Evolutionary conservation across 2,329 filamentous ascomycete species (phyloP).

Genomic region (Colletotrichum magnum): DNA sequence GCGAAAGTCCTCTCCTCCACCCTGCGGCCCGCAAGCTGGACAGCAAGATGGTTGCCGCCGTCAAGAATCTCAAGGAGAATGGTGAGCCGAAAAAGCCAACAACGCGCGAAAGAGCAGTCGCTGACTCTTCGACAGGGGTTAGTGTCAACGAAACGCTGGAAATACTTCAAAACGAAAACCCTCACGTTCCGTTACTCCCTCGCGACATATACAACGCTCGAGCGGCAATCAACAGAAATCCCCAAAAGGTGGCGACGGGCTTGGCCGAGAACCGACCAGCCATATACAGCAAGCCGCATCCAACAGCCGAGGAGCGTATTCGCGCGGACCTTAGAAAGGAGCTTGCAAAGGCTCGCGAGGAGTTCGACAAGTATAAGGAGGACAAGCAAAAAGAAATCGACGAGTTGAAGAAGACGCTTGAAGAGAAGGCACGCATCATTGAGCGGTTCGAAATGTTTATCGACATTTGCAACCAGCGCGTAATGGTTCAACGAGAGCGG

Average conservation of each 20-base stretch:
- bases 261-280: constrained; percentile 73
- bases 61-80: constrained; percentile 76
- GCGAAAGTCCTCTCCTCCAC: constrained; percentile 76
- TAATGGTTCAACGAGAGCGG: constrained; percentile 73
- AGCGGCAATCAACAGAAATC: constrained; percentile 76
- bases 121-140: constrained; percentile 65
- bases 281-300: constrained; percentile 76
- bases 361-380: constrained; percentile 68
- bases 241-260: constrained; percentile 71
- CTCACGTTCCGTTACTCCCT: constrained; percentile 73
- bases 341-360: constrained; percentile 70
- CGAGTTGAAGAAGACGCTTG: constrained; percentile 70
- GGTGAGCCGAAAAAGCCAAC: constrained; percentile 60
- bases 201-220: constrained; percentile 78
- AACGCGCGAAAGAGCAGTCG: constrained; percentile 32
- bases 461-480: constrained; percentile 77
- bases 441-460: constrained; percentile 78
- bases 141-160: constrained; percentile 77
- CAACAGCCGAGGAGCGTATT: constrained; percentile 75
- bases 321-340: constrained; percentile 73
- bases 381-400: constrained; percentile 72
- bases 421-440: constrained; percentile 74
- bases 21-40: constrained; percentile 76
- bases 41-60: constrained; percentile 77
- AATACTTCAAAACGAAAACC: constrained; percentile 75